Conservation (phyloP, 108 stramenopile species). For the Fistulifera solaris region DNA sequence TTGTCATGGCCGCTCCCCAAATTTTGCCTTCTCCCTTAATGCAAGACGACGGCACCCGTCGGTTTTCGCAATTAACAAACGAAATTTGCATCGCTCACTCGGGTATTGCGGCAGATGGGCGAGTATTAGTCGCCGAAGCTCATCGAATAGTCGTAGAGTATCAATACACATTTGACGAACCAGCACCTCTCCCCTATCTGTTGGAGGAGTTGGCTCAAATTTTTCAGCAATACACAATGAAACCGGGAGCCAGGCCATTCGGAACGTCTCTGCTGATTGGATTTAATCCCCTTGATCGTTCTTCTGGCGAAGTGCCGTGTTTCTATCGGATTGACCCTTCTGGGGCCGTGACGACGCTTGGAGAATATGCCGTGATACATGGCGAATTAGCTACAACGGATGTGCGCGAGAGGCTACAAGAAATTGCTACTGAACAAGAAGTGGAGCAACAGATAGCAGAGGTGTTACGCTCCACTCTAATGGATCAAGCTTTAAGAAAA, state of each 20-base stretch:
- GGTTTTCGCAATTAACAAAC: constrained; percentile 40
- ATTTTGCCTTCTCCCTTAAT: constrained; percentile 47
- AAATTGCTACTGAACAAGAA: too few species aligned
- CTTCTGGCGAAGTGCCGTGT: too few species aligned
- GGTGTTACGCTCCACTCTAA: too few species aligned
- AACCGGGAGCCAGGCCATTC: constrained; percentile 58
- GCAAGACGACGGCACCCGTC: constrained; percentile 69
- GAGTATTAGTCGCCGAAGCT: constrained; percentile 54
- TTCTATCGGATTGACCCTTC: too few species aligned
- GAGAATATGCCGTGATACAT: too few species aligned
- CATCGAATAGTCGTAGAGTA: constrained; percentile 61
- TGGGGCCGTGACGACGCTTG: too few species aligned
- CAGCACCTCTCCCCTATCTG: constrained; percentile 42
- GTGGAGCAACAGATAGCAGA: too few species aligned
- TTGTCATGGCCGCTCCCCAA: constrained; percentile 37
- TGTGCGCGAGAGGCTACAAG: too few species aligned
- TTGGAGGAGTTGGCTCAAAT: constrained; percentile 51
- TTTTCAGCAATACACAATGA: constrained; percentile 79
- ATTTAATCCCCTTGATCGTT: constrained; percentile 15
- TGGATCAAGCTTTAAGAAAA: too few species aligned
- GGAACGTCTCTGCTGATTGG: constrained; percentile 62
- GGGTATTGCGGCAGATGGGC: constrained; percentile 69
- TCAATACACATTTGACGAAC: constrained; percentile 60
- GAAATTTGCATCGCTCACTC: constrained; percentile 50
- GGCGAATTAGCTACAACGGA: too few species aligned